Evolutionary conservation across 805 yeast species (phyloP), one percentile per base, ranked within the genome.

Genomic region (Diddensiella transvaalensis): DNA sequence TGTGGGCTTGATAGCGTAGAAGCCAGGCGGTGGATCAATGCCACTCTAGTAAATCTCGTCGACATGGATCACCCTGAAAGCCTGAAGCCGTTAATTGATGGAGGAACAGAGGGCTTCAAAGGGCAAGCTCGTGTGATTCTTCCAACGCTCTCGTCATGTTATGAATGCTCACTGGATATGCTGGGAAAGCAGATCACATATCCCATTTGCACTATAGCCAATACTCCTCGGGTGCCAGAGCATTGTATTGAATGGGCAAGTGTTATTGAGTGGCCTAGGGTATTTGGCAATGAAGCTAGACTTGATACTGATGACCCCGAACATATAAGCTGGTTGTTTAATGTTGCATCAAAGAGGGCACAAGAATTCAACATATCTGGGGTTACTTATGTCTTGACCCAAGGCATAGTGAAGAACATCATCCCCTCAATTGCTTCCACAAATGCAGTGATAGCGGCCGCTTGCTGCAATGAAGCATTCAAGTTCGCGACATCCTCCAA

Each of bases 361-460:
- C 38, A 62, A 0, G 64, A 73, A 46, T 88, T 82, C 62, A 75
- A 77, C 1, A 91, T 91, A 40, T 50, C 56, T 1, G 90, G 91
- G 0, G 87, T 91, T 8, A 85, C 91, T 0, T 75, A 78, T 50
- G 69, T 75, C 42, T 75, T 86, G 35, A 82, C 93, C 0, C 73
- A 87, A 45, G 98, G 98, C 0, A 95, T 91, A 29, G 87, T 88
- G 45, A 91, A 91, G 64, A 84, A 84, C 59, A 90, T 91, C 51
- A 85, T 91, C 6, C 99, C 99, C 0, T 90, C 96, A 1, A 86
- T 90, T 46, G 96, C 96, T 1, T 83, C 95, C 1, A 90, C 97
- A 0, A 91, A 93, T 64, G 96, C 98, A 2, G 76, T 91, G 19
- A 79, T 91, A 26, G 96, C 97, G 0, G 95, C 93, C 0, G 75